These are phyloP conservation scores for Fusarium euwallaceae DNA, from an alignment of 2,329 filamentous ascomycete species.

Conservation along the genomic window DNA sequence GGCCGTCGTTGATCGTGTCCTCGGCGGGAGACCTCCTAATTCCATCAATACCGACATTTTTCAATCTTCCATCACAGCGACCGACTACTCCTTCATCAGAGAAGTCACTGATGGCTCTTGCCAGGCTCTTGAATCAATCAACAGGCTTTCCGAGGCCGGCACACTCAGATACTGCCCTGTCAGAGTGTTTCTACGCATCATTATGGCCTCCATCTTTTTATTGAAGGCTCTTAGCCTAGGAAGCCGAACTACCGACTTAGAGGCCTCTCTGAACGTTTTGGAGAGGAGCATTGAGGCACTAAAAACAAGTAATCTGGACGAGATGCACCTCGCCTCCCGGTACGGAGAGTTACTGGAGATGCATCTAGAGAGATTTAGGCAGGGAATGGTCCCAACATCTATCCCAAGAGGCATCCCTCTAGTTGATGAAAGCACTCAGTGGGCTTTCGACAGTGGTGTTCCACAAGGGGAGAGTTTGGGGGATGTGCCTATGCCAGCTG, in stretches of 20 bases:
- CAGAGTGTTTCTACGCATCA: slow-evolving; percentile 66
- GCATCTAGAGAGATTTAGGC: slow-evolving; percentile 17
- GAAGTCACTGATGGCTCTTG: slow-evolving; percentile 68
- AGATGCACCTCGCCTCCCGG: slow-evolving; percentile 33
- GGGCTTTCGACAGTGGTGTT: not conserved
- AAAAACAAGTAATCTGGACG: slow-evolving; percentile 19
- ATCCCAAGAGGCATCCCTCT: slow-evolving; percentile 15
- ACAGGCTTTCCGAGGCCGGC: slow-evolving; percentile 59
- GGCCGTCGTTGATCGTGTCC: slow-evolving; percentile 63
- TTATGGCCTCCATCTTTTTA: slow-evolving; percentile 67
- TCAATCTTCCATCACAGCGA: slow-evolving; percentile 57
- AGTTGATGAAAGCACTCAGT: not conserved
- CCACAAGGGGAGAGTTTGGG: not conserved
- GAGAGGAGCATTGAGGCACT: slow-evolving; percentile 22
- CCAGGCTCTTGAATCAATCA: slow-evolving; percentile 63
- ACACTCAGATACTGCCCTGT: slow-evolving; percentile 65
- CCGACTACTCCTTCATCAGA: slow-evolving; percentile 67
- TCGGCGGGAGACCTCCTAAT: slow-evolving; percentile 21
- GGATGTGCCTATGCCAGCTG: not conserved
- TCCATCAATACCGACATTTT: slow-evolving; percentile 6
- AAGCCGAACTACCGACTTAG: slow-evolving; percentile 19
- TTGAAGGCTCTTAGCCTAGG: slow-evolving; percentile 52
- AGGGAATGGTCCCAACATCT: slow-evolving; percentile 18
- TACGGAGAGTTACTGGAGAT: slow-evolving; percentile 32
- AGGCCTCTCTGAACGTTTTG: slow-evolving; percentile 14